Evolutionary conservation across 192 early-diverging fungal genomes (phyloP).

Genomic region (Coemansia sp.): DNA sequence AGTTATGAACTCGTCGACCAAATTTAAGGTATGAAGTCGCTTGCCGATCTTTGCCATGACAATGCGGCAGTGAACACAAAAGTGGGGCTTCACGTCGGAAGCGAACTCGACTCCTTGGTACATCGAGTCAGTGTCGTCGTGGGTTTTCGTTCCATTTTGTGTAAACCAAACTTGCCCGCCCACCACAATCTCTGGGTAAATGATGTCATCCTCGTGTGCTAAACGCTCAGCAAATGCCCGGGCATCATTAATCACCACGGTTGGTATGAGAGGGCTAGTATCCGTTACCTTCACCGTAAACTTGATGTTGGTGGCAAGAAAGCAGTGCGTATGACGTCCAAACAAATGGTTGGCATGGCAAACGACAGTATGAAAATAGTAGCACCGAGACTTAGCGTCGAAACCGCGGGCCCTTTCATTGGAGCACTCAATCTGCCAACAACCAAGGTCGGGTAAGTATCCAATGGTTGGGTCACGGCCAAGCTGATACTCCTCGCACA

Average conservation of each 20-base stretch:
- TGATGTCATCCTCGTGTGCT: neutral
- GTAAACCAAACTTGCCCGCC: neutral
- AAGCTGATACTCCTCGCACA: too few species aligned
- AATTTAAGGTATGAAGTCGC: too few species aligned
- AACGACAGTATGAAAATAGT: neutral
- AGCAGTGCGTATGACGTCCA: constrained; percentile 16
- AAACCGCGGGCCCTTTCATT: too few species aligned
- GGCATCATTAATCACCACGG: constrained; percentile 12
- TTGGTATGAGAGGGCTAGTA: neutral
- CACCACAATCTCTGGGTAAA: neutral
- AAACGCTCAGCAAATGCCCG: neutral
- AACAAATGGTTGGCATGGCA: neutral
- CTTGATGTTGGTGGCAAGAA: neutral
- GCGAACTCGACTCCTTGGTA: neutral
- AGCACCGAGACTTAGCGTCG: neutral
- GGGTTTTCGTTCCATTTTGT: neutral
- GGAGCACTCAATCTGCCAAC: too few species aligned
- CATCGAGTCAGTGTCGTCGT: neutral
- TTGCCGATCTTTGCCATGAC: too few species aligned
- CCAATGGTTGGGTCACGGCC: too few species aligned
- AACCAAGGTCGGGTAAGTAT: too few species aligned
- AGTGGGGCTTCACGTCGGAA: neutral
- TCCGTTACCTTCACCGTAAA: neutral
- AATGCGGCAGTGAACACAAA: neutral
- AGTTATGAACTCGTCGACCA: too few species aligned